Conservation (phyloP, 2,329 filamentous ascomycete genomes). For the Colletotrichum shisoi region DNA sequence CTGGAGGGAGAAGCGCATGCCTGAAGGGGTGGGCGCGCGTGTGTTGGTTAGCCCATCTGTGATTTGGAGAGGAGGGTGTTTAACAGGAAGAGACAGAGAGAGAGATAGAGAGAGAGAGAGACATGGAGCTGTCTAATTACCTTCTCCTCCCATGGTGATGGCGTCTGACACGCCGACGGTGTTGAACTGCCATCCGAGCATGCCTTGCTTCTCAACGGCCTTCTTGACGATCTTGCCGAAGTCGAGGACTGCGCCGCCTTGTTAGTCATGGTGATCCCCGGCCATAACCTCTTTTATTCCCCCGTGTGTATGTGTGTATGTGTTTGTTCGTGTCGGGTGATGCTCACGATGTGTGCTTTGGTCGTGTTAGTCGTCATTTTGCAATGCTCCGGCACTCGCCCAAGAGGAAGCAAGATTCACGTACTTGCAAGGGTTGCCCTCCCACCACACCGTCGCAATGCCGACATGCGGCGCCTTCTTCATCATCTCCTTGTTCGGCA, state of each 20-base stretch:
- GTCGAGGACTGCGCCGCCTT: constrained; percentile 69
- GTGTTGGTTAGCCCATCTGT: constrained; percentile 10
- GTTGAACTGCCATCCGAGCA: constrained; percentile 95
- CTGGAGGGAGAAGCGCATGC: constrained; percentile 93
- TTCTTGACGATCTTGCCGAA: constrained; percentile 88
- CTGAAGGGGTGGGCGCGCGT: constrained; percentile 52
- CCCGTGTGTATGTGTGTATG: no score
- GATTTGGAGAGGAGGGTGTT: neutral
- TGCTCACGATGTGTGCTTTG: constrained; percentile 54
- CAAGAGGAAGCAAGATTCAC: neutral
- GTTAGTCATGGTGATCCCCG: constrained; percentile 9
- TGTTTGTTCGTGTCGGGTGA: no score
- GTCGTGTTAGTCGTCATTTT: constrained; percentile 19
- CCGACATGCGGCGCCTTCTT: constrained; percentile 90
- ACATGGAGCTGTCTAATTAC: constrained; percentile 53
- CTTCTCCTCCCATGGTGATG: constrained; percentile 95
- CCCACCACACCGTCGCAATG: constrained; percentile 94
- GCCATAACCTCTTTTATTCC: neutral
- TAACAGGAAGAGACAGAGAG: neutral
- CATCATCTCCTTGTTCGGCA: constrained; percentile 84
- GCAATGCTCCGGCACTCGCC: neutral
- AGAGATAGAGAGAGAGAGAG: no score
- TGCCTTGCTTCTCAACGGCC: constrained; percentile 78
- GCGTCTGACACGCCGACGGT: constrained; percentile 88
- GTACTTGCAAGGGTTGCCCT: constrained; percentile 95